These are phyloP conservation scores for Citrus maxima DNA, from an alignment of 345 rosid species.

Conservation along the genomic window DNA sequence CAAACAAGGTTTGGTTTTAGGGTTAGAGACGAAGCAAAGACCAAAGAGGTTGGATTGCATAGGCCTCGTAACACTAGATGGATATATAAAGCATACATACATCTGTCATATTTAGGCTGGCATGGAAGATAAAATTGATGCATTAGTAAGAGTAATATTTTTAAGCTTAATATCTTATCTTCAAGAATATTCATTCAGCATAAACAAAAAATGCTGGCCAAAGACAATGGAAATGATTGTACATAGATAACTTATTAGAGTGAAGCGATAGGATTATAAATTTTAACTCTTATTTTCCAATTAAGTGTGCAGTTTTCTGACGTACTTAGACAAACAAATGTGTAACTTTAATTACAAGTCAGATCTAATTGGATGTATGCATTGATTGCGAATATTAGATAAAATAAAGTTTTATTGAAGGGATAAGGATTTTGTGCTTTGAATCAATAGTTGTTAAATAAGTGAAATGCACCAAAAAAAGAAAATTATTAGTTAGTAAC, in stretches of 20 bases:
- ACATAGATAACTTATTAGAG: neutral
- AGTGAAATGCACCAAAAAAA: too few relatives aligned
- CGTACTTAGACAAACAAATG: too few relatives aligned
- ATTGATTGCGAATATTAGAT: too few relatives aligned
- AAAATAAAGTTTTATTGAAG: too few relatives aligned
- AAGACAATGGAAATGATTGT: neutral
- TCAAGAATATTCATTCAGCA: constrained; percentile 1
- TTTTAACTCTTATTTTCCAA: neutral
- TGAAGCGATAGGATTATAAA: neutral
- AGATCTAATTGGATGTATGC: neutral
- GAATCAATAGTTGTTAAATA: too few relatives aligned
- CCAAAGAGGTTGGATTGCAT: neutral
- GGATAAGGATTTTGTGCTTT: too few relatives aligned
- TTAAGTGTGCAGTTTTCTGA: neutral
- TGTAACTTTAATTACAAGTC: neutral
- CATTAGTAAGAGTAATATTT: neutral
- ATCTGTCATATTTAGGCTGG: too few relatives aligned
- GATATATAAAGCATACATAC: neutral
- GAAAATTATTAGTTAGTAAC: too few relatives aligned
- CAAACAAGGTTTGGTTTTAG: neutral
- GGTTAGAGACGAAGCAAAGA: neutral
- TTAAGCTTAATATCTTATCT: neutral
- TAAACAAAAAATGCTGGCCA: neutral
- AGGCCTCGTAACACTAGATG: neutral
- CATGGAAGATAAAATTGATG: neutral